phyloP scores from a whole-genome alignment of 331 rosid genomes.

The Prunus yedoensis region DNA sequence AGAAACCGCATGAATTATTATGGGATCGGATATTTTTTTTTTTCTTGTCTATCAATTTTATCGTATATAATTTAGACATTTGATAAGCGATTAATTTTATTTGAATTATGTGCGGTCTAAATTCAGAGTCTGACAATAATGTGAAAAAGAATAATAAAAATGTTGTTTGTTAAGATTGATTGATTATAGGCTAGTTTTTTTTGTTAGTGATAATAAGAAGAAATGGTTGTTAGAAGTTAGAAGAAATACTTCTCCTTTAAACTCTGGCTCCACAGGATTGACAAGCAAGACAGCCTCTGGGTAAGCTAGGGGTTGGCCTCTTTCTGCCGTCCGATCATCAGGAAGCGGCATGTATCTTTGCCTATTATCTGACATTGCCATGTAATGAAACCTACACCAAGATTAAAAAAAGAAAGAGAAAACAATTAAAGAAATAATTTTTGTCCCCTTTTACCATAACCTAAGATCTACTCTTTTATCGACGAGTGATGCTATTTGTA shows the following conservation, averaged over 20 bases:
- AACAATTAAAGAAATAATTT: too few relatives aligned
- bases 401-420: background rate
- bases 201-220: too few relatives aligned
- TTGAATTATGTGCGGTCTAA: too few relatives aligned
- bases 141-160: too few relatives aligned
- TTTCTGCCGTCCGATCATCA: slow-evolving; percentile 52
- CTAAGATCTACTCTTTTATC: rapidly evolving
- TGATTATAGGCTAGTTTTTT: background rate
- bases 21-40: too few relatives aligned
- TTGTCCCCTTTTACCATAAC: too few relatives aligned
- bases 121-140: too few relatives aligned
- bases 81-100: too few relatives aligned
- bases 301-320: slow-evolving; percentile 68
- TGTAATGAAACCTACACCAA: slow-evolving; percentile 64
- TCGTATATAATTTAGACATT: too few relatives aligned
- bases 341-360: slow-evolving; percentile 87
- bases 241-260: slow-evolving; percentile 70
- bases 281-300: slow-evolving; percentile 82
- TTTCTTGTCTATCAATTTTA: too few relatives aligned
- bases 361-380: slow-evolving; percentile 64
- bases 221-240: background rate
- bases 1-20: too few relatives aligned
- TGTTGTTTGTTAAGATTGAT: background rate
- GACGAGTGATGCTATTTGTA: background rate
- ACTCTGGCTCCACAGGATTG: slow-evolving; percentile 69